Conservation (phyloP, 805 yeast species). For the Candida ovalis region DNA sequence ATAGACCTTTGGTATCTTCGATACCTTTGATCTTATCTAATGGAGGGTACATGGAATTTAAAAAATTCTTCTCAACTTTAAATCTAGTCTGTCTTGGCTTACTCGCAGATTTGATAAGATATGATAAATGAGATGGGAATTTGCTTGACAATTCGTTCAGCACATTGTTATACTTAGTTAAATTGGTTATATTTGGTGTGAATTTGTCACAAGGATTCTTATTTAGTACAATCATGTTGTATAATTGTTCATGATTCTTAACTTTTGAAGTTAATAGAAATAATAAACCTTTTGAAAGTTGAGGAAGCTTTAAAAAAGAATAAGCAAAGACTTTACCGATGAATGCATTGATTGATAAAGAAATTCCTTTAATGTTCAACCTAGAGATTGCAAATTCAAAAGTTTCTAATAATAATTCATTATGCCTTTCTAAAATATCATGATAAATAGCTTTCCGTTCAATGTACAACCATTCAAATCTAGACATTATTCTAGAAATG, state of each 20-base stretch:
- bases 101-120: slow-evolving; percentile 18
- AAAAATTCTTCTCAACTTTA: slow-evolving; percentile 27
- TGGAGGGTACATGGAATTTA: slow-evolving; percentile 39
- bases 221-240: slow-evolving; percentile 18
- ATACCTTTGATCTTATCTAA: slow-evolving; percentile 39
- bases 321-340: slow-evolving; percentile 70
- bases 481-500: slow-evolving; percentile 45
- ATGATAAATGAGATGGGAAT: slow-evolving; percentile 25
- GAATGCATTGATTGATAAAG: slow-evolving; percentile 59
- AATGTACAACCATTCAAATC: slow-evolving; percentile 41
- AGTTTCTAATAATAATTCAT: slow-evolving; percentile 44
- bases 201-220: slow-evolving; percentile 11
- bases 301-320: slow-evolving; percentile 50
- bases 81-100: slow-evolving; percentile 24
- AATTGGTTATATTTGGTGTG: slow-evolving; percentile 3
- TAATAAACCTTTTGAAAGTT: slow-evolving; percentile 52
- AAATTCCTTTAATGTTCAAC: slow-evolving; percentile 45
- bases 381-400: slow-evolving; percentile 48
- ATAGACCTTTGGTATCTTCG: slow-evolving; percentile 53
- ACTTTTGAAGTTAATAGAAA: slow-evolving; percentile 56
- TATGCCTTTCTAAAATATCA: slow-evolving; percentile 28
- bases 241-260: slow-evolving; percentile 33
- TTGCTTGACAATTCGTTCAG: slow-evolving; percentile 9
- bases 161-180: slow-evolving; percentile 1
- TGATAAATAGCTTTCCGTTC: slow-evolving; percentile 9